Percentiles rank a stretch among this genome's conserved stretches.
phyloP scores from a whole-genome alignment of 345 rosid species.

The Streptanthus diversifolius region DNA sequence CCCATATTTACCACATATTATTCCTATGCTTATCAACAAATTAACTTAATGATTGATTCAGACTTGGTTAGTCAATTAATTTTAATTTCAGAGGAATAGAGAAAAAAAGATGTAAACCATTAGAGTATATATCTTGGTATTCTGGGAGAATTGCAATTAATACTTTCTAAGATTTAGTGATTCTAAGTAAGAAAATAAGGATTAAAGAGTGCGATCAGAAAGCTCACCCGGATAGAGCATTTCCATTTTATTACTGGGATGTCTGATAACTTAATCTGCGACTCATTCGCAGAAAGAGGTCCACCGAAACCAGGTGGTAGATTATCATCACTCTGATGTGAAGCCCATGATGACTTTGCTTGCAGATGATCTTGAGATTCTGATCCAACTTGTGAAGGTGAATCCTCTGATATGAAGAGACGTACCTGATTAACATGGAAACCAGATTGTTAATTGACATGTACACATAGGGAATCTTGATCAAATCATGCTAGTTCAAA shows the following conservation, averaged over 20 bases:
- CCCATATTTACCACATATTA: background rate
- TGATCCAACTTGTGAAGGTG: conserved; percentile 83
- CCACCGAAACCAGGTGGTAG: conserved; percentile 95
- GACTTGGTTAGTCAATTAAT: background rate
- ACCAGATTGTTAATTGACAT: conserved; percentile 19
- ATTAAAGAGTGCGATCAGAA: background rate
- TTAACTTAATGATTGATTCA: background rate
- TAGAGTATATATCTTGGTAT: background rate
- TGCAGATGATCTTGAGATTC: conserved; percentile 90
- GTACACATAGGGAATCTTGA: background rate
- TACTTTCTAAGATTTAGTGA: conserved; percentile 10
- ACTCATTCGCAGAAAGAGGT: conserved; percentile 43
- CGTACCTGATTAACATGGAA: conserved; percentile 52
- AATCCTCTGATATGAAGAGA: conserved; percentile 79
- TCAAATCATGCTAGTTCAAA: conserved; percentile 3
- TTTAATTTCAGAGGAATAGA: background rate
- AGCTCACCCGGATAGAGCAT: conserved; percentile 61
- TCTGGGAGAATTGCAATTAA: background rate
- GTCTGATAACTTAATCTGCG: conserved; percentile 57
- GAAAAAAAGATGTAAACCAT: background rate
- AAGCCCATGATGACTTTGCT: conserved; percentile 59
- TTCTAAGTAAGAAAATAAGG: background rate
- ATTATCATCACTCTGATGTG: conserved; percentile 61
- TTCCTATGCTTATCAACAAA: background rate
- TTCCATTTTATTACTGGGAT: conserved; percentile 75